A percentile compares a stretch with the other conserved stretches of the same genome.
Conservation (phyloP, 2,329 filamentous ascomycete species). For the Trichoderma endophyticum region DNA sequence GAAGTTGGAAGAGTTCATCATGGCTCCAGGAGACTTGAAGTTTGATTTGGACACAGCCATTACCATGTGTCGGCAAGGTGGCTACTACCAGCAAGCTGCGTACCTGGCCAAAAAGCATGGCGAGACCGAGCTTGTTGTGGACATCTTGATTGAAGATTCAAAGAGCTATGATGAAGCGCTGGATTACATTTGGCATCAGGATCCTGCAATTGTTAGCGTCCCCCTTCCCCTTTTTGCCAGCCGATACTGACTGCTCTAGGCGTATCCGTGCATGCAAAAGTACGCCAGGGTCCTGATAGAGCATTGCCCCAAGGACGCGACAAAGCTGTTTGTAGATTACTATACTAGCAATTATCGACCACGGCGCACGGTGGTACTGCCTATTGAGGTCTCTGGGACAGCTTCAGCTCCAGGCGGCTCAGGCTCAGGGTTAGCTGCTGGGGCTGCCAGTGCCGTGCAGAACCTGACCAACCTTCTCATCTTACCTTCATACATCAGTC, state of each 20-base stretch:
- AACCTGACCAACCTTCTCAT: slow-evolving; percentile 82
- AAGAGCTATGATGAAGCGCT: slow-evolving; percentile 86
- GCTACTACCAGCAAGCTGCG: slow-evolving; percentile 94
- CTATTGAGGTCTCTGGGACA: slow-evolving; percentile 32
- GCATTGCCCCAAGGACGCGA: slow-evolving; percentile 78
- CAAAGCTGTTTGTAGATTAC: slow-evolving; percentile 87
- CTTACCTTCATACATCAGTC: slow-evolving; percentile 56
- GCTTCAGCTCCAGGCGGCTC: slow-evolving; percentile 34
- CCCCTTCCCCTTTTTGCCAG: neutral
- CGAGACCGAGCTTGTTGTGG: slow-evolving; percentile 89
- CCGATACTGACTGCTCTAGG: slow-evolving; percentile 47
- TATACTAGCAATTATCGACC: slow-evolving; percentile 83
- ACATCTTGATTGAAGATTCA: slow-evolving; percentile 93
- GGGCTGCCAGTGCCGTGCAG: slow-evolving; percentile 74
- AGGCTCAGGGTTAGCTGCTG: slow-evolving; percentile 49
- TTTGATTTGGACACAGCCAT: slow-evolving; percentile 98
- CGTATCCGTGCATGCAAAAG: slow-evolving; percentile 88
- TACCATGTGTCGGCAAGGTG: slow-evolving; percentile 93
- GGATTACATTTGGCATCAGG: slow-evolving; percentile 84
- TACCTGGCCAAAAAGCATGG: slow-evolving; percentile 93
- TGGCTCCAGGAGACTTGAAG: slow-evolving; percentile 87
- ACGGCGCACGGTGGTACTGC: slow-evolving; percentile 53
- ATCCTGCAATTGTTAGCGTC: slow-evolving; percentile 66
- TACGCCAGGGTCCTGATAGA: slow-evolving; percentile 89
- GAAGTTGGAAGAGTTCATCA: slow-evolving; percentile 95